A percentile compares a stretch with the other conserved stretches of the same genome.
Conservation (phyloP, 2,329 filamentous ascomycete species). For the Epichloe gansuensis region DNA sequence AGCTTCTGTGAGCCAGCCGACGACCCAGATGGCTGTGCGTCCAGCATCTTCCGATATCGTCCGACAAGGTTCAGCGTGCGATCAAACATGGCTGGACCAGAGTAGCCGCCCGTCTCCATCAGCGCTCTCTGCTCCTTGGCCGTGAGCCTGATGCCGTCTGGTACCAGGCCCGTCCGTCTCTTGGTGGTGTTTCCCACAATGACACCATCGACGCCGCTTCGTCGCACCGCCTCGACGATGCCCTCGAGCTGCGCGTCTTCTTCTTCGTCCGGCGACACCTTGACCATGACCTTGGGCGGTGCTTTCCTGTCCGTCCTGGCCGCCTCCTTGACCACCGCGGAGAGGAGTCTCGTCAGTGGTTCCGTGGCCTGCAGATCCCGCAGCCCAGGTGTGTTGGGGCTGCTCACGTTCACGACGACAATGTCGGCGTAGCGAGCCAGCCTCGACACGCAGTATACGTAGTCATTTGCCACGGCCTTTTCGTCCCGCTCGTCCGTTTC, state of each 20-base stretch:
- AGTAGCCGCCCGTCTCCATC: constrained; percentile 75
- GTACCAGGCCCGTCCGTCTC: constrained; percentile 58
- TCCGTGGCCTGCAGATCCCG: constrained; percentile 76
- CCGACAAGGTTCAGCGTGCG: constrained; percentile 67
- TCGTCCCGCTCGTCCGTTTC: constrained; percentile 75
- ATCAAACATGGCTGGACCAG: constrained; percentile 78
- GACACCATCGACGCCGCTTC: constrained; percentile 80
- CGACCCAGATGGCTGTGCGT: constrained; percentile 29
- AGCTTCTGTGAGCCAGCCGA: constrained; percentile 48
- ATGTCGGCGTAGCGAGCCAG: constrained; percentile 86
- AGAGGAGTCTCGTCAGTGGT: constrained; percentile 69
- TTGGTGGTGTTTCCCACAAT: constrained; percentile 98
- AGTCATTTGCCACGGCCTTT: constrained; percentile 65
- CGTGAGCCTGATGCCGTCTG: constrained; percentile 52
- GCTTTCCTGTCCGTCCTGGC: constrained; percentile 53
- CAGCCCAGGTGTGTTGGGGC: constrained; percentile 87
- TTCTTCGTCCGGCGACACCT: constrained; percentile 94
- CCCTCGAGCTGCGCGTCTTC: constrained; percentile 72
- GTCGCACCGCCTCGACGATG: constrained; percentile 75
- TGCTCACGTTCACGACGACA: constrained; percentile 95
- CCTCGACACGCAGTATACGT: constrained; percentile 78
- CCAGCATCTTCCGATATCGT: constrained; percentile 62
- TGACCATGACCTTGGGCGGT: constrained; percentile 75
- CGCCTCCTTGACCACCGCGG: constrained; percentile 72
- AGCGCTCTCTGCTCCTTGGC: constrained; percentile 55